Evolutionary conservation across 352 stramenopile species (phyloP), one percentile per base, ranked within the genome.

Genomic region (Globisporangium uncinulatum): DNA sequence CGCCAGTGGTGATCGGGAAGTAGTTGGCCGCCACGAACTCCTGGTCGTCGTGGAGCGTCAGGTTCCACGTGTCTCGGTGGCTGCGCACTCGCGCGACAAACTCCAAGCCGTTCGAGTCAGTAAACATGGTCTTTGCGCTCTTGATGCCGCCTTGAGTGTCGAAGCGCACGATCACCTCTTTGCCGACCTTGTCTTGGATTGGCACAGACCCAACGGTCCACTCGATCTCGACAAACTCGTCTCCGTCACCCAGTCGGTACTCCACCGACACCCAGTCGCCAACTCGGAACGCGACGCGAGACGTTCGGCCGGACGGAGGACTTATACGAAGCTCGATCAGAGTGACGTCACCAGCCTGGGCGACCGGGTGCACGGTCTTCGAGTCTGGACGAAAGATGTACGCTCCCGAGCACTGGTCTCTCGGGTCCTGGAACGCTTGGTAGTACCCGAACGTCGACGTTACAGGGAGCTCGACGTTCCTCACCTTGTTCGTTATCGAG

Each of bases 1-100:
- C 87, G 15, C 89, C 89, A 8, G 93, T 87, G 53, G 92, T 99
- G n/a, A 99, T 91, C 2, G 97, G 97, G 63, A 98, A 98, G 74
- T 98, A 99, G 70, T 99, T 99, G 42, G 91, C 94, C 13, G 96
- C 84, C 44, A 99, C 85, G 47, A 86, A 88, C 69, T 99, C 92
- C 51, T 88, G 81, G 21, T 97, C 86, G 37, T 96, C 96, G 59
- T 70, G 97, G 37, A 74, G 70, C 44, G 76, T 84, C 36, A 97
- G 57, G 54, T 97, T 81, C 84, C 86, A 98, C 36, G 88, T 96
- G 21, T 89, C 81, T 19, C 93, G 77, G 60, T 91, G 76, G 68
- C 97, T 93, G 34, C 88, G 79, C 56, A 92, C 72, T n/a, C 96
- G 87, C 41, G 89, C 66, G 54, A 98, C 67, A 59, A 98, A 98